A percentile compares a stretch with the other conserved stretches of the same genome.
Evolutionary conservation across 768 basidiomycete genomes (phyloP).

Genomic region (Harrya chromipes): DNA sequence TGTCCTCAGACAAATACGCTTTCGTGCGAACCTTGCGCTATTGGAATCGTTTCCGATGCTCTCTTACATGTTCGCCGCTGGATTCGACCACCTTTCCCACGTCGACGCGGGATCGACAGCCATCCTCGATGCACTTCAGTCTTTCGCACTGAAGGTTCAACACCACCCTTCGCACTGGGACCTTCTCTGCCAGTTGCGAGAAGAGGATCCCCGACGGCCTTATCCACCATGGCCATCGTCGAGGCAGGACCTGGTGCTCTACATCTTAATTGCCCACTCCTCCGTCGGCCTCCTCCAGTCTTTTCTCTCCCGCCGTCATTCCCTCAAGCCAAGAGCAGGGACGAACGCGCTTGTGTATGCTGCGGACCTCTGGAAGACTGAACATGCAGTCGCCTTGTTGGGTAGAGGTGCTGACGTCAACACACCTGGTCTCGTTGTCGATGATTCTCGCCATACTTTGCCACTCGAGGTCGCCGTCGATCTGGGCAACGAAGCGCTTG

Average conservation of each 20-base stretch:
- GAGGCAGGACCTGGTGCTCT: background rate
- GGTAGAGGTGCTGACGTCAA: background rate
- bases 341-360: slow-evolving; percentile 13
- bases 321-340: background rate
- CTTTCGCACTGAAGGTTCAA: background rate
- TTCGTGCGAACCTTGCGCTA: no score
- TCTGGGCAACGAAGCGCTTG: background rate
- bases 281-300: background rate
- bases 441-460: background rate
- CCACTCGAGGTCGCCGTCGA: slow-evolving; percentile 1
- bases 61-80: background rate
- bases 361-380: background rate
- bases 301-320: background rate
- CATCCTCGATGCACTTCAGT: background rate
- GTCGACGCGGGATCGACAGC: background rate
- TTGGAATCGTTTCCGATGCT: background rate
- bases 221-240: slow-evolving; percentile 5
- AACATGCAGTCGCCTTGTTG: slow-evolving; percentile 1
- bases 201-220: background rate
- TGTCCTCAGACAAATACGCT: background rate
- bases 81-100: slow-evolving; percentile 1
- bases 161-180: slow-evolving; percentile 4
- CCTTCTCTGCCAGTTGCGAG: background rate
- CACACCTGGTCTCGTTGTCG: background rate
- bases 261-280: slow-evolving; percentile 3